Conservation (phyloP, 768 basidiomycete species). For the Leccinellum rugosiceps region DNA sequence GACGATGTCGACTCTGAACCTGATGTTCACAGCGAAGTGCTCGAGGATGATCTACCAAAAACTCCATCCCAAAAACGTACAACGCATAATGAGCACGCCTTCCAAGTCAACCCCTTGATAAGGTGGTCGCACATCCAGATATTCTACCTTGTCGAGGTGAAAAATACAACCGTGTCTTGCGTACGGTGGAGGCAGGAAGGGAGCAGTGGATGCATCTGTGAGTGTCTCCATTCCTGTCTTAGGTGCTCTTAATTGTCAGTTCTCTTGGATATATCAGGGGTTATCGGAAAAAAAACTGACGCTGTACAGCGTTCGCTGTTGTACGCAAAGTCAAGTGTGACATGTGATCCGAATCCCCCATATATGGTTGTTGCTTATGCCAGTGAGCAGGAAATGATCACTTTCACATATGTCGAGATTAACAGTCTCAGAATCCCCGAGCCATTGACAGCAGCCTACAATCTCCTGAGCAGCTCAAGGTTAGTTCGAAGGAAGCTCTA, state of each 20-base stretch:
- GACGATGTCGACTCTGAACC: conserved; percentile 26
- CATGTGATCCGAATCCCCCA: conserved; percentile 40
- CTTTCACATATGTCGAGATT: conserved; percentile 96
- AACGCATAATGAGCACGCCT: conserved; percentile 31
- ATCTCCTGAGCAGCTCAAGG: conserved; percentile 70
- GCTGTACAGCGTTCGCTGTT: conserved; percentile 94
- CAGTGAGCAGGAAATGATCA: conserved; percentile 72
- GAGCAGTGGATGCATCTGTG: conserved; percentile 93
- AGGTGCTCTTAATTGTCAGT: not conserved
- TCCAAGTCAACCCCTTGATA: conserved; percentile 36
- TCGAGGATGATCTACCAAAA: conserved; percentile 34
- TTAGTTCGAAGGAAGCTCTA: conserved; percentile 79
- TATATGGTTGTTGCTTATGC: not conserved
- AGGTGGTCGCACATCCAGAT: conserved; percentile 82
- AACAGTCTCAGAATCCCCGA: conserved; percentile 94
- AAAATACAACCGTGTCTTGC: conserved; percentile 75
- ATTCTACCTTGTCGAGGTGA: conserved; percentile 84
- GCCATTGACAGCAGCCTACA: conserved; percentile 89
- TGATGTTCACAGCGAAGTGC: conserved; percentile 24
- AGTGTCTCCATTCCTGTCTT: conserved; percentile 27
- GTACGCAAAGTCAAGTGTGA: conserved; percentile 89
- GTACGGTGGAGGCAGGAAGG: conserved; percentile 86
- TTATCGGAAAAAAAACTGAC: conserved; percentile 97
- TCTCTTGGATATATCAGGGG: conserved; percentile 85
- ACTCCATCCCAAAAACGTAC: conserved; percentile 59